These are phyloP conservation scores for Mycena kentingensis DNA, from an alignment of 768 basidiomycete species.

Conservation along the genomic window DNA sequence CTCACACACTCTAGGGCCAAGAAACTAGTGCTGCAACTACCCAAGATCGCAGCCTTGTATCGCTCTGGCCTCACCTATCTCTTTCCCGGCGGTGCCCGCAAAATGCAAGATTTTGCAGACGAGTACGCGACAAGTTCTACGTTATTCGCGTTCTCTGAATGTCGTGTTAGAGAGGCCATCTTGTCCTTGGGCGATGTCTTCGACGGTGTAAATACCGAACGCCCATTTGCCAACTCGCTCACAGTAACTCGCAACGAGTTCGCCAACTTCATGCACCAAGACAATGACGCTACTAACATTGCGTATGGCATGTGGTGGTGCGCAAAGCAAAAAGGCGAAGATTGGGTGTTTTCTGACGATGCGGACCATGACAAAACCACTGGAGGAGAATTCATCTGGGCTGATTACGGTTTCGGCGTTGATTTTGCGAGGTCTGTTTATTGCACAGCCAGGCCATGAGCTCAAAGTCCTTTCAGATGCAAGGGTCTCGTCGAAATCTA, in stretches of 20 bases:
- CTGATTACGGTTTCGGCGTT: conserved; percentile 7
- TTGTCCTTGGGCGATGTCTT: conserved; percentile 7
- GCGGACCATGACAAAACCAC: conserved; percentile 5
- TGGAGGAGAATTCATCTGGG: conserved; percentile 15
- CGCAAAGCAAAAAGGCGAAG: neutral
- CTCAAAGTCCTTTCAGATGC: neutral
- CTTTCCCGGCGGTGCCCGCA: conserved; percentile 1
- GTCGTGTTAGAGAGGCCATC: conserved; percentile 1
- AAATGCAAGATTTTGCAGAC: conserved; percentile 3
- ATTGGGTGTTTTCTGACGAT: neutral
- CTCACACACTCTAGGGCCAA: neutral
- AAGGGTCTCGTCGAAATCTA: conserved; percentile 14
- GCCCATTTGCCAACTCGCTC: conserved; percentile 11
- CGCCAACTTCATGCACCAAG: conserved; percentile 7
- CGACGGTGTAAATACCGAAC: conserved; percentile 2
- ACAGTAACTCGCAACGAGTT: conserved; percentile 8
- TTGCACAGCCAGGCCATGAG: neutral
- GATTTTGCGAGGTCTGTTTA: conserved; percentile 9
- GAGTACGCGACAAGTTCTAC: neutral
- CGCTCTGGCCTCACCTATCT: neutral
- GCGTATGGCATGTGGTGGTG: conserved; percentile 14
- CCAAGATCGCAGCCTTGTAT: conserved; percentile 2
- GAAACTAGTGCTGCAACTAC: neutral
- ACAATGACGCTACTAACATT: neutral
- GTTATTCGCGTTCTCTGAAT: neutral